Evolutionary conservation across 2,329 filamentous ascomycete genomes (phyloP), one percentile per base, ranked within the genome.

Genomic region (Colletotrichum nymphaeae): DNA sequence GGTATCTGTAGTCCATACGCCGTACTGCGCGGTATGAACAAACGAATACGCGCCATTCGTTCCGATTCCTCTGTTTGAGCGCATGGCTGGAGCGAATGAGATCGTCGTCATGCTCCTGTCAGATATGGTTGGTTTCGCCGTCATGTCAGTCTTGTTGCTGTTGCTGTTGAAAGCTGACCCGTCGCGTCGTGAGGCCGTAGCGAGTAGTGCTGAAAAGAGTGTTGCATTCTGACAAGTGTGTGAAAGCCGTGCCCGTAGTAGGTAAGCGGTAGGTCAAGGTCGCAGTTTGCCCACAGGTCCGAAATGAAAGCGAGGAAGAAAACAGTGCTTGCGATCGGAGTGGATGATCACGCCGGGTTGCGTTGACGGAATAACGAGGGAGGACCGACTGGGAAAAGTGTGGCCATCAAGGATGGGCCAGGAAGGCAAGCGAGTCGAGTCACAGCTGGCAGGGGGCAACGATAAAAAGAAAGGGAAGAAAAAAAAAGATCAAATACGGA

Each of bases 371-470:
- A 68, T 8, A 5, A 42, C 22, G 49, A 73, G 62, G 62, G 22
- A 71, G 63, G 55, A 63, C 37, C 26, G 59, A 69, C 46, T 24
- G 59, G 9, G 30, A 8, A 49, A 8, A 35, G 42, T 49, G 42
- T 49, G 60, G 9, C 60, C 22, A 60, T 49, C 71, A 73, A 62
- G 68, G 71, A 65, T 73, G 49, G 14, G 56, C 71, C 62, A 73
- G 60, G 56, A 63, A 67, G 22, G 32, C 22, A 37, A 42, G 56
- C 62, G 57, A 67, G 35, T 58, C 68, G 58, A 37, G 32, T 66
- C 42, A 32, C 28, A 49, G 4, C n/a, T 30, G n/a, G 14, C 30
- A 24, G 30, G 56, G 19, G 26, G 12, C 16, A 28, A 68, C 32
- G 28, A 26, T 35, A 55, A 24, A 28, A 71, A 14, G 26, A 37